Percentiles rank a stretch among this genome's conserved stretches.
Conservation (phyloP, 176 grass and related monocot species). For the Aegilops longissima region DNA sequence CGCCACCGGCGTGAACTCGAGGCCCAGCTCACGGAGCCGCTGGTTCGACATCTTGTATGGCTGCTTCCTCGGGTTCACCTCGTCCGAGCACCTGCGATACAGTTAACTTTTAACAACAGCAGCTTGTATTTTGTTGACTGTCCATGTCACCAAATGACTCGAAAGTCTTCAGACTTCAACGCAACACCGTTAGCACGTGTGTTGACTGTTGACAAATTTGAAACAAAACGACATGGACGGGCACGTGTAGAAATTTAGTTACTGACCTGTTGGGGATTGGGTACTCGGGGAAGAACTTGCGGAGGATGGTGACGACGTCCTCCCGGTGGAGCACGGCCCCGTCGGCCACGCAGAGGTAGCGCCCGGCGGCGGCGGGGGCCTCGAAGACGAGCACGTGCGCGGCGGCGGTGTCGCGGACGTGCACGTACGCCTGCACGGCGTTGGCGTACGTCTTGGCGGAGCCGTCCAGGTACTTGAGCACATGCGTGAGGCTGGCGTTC, state of each 20-base stretch:
- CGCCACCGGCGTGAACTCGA: constrained; percentile 45
- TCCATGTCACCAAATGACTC: too few relatives aligned
- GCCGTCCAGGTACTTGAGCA: constrained; percentile 78
- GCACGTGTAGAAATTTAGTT: too few relatives aligned
- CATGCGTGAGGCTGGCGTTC: constrained; percentile 73
- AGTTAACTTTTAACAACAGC: too few relatives aligned
- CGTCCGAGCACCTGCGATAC: constrained; percentile 48
- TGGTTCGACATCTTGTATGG: constrained; percentile 61
- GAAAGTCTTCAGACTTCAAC: background rate
- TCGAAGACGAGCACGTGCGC: constrained; percentile 77
- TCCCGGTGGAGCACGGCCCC: constrained; percentile 67
- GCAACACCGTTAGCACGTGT: too few relatives aligned
- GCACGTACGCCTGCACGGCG: constrained; percentile 85
- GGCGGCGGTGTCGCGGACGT: constrained; percentile 71
- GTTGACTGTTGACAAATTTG: too few relatives aligned
- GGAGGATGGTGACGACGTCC: constrained; percentile 61
- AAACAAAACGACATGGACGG: background rate
- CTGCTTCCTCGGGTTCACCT: constrained; percentile 56
- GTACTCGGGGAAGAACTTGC: constrained; percentile 63
- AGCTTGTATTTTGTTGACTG: too few relatives aligned
- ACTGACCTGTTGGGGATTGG: constrained; percentile 58
- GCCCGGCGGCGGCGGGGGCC: constrained; percentile 40
- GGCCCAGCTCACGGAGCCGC: constrained; percentile 33
- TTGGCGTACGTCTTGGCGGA: constrained; percentile 57
- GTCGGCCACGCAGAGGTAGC: constrained; percentile 57